Percentiles rank a stretch among this genome's conserved stretches.
These are phyloP conservation scores for Silene coronaria DNA, from an alignment of 179 eudicot species.

Conservation along the genomic window DNA sequence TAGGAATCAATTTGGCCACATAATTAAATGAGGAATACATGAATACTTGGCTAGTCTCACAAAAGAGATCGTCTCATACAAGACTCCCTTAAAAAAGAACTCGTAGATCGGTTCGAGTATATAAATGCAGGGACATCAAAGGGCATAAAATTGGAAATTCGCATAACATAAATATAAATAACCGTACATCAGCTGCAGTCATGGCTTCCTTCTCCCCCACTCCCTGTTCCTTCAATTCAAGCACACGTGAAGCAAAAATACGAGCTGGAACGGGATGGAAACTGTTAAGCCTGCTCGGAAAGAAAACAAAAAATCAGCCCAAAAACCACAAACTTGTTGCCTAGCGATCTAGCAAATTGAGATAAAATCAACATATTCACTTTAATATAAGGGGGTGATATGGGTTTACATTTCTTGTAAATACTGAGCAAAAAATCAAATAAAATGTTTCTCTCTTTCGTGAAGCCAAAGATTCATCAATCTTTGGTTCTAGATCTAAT, in stretches of 20 bases:
- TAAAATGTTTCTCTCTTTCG: too few relatives aligned
- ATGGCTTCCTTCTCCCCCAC: conserved; percentile 58
- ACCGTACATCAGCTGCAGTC: conserved; percentile 69
- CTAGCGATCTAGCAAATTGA: neutral
- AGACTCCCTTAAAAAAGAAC: too few relatives aligned
- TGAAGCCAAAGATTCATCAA: too few relatives aligned
- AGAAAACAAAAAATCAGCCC: conserved; percentile 8
- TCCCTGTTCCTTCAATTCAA: conserved; percentile 68
- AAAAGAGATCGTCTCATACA: too few relatives aligned
- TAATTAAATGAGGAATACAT: too few relatives aligned
- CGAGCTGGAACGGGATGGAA: conserved; percentile 64
- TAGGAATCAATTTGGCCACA: too few relatives aligned
- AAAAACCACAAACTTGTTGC: neutral
- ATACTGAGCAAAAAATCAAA: neutral
- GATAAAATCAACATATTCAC: neutral
- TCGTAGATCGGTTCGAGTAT: neutral
- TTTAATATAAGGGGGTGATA: neutral
- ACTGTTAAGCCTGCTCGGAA: conserved; percentile 41
- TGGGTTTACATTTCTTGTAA: neutral
- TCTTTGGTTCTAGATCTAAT: neutral
- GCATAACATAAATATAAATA: neutral
- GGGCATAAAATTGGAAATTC: neutral
- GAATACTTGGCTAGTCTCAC: too few relatives aligned
- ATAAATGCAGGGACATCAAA: neutral
- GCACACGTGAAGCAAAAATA: conserved; percentile 55